Percentiles rank a stretch among this genome's conserved stretches.
Evolutionary conservation across 441 rosid species (phyloP).

Genomic region (Croton setiger): DNA sequence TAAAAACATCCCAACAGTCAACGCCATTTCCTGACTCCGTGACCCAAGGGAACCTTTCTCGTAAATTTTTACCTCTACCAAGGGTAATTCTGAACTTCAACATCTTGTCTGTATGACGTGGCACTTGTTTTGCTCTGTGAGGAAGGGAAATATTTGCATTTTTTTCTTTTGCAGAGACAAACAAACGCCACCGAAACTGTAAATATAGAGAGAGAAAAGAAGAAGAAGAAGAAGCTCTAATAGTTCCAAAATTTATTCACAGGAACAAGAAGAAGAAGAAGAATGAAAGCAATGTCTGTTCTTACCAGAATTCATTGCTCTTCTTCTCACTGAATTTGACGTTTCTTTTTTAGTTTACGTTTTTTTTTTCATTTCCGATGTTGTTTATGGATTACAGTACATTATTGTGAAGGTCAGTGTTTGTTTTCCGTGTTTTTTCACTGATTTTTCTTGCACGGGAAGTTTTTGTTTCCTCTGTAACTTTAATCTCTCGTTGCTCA

Average conservation of each 20-base stretch:
- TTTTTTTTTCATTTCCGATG: not conserved
- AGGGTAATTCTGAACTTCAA: conserved; percentile 9
- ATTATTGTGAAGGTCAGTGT: not conserved
- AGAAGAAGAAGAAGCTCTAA: not conserved
- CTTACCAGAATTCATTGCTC: conserved; percentile 39
- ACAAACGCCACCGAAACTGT: conserved; percentile 34
- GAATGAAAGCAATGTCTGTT: conserved; percentile 44
- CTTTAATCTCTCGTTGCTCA: not conserved
- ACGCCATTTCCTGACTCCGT: not conserved
- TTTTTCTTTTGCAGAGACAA: conserved; percentile 27
- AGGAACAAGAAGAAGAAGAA: conserved; percentile 16
- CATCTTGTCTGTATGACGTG: conserved; percentile 13
- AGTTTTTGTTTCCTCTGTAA: not conserved
- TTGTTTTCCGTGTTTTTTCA: not conserved
- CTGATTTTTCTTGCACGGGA: not conserved
- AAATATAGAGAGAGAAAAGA: conserved; percentile 14
- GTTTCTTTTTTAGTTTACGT: conserved; percentile 19
- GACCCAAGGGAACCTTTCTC: not conserved
- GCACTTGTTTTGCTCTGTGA: conserved; percentile 4
- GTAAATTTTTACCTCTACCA: not conserved
- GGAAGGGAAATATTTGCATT: not conserved
- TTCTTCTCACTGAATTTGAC: too few relatives aligned
- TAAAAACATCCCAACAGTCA: not conserved
- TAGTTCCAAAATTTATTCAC: conserved; percentile 17
- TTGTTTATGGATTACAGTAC: not conserved